These are phyloP conservation scores for Mycena leptocephala DNA, from an alignment of 768 basidiomycete genomes.

Conservation along the genomic window DNA sequence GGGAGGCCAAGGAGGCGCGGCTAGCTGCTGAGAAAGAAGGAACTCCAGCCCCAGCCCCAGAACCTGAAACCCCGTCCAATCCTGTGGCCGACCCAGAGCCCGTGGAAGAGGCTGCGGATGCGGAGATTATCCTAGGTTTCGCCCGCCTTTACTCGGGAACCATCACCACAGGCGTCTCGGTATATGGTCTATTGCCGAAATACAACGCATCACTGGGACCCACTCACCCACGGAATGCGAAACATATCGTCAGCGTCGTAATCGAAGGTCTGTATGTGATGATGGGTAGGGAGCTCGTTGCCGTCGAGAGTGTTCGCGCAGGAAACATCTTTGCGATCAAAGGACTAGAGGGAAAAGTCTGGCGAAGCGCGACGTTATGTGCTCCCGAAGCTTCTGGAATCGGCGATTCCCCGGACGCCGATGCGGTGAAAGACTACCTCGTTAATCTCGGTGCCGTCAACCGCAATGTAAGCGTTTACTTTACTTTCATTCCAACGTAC, in stretches of 20 bases:
- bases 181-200: conserved; percentile 91
- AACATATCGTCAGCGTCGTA: conserved; percentile 72
- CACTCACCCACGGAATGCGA: conserved; percentile 77
- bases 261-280: conserved; percentile 91
- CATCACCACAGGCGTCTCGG: conserved; percentile 71
- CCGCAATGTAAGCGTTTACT: conserved; percentile 66
- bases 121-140: conserved; percentile 91
- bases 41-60: conserved; percentile 22
- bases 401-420: conserved; percentile 47
- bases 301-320: conserved; percentile 86
- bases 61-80: conserved; percentile 24
- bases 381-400: conserved; percentile 68
- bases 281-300: conserved; percentile 97
- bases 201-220: conserved; percentile 79
- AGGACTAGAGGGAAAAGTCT: conserved; percentile 92
- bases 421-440: conserved; percentile 66
- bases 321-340: conserved; percentile 96
- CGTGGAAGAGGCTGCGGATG: conserved; percentile 43
- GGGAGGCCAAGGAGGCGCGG: conserved; percentile 63
- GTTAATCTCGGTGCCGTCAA: conserved; percentile 86
- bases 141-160: conserved; percentile 95
- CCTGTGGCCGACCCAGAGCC: conserved; percentile 29
- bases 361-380: conserved; percentile 93
- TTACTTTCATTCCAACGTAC: neutral
- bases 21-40: conserved; percentile 40